Evolutionary conservation across 257 asterid species (phyloP), one percentile per base, ranked within the genome.

Genomic region (Jacaranda copaia): DNA sequence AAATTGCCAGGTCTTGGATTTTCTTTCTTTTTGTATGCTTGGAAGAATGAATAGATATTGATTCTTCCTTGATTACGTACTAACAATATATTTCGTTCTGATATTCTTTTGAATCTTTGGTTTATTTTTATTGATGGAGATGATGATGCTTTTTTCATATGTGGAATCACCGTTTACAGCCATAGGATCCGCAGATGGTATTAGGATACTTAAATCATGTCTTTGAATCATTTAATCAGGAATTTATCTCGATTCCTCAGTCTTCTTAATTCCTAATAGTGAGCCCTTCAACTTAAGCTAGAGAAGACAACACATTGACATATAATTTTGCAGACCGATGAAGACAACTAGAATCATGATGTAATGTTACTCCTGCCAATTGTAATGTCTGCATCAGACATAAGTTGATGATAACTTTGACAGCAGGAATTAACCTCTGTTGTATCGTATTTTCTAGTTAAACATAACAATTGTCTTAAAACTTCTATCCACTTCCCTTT

Each of bases 1-100:
- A 83, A 84, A 65, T 66, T 67, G 40, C 70, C 84, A 71, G 89
- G 89, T 82, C 80, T 64, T 66, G 96, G 94, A 51, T 90, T 89
- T 81, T 81, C 91, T 12, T 81, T 92, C 78, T 72, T 88, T 73
- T 85, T 94, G 80, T 87, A 89, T 87, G 99, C 92, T 70, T 92
- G 96, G 95, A 94, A 88, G 92, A 88, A 80, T 66, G 97, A 94
- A 74, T 94, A 84, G 84, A 19, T 16, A 15, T 40, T 68, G 73
- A 18, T 77, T 53, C 72, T 76, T 83, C 67, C 39, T 56, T 77
- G 36, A 56, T 81, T 78, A 25, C 32, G 2, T 25, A 43, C 66
- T 78, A 52, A 77, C 80, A 8, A 60, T 76, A 69, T 61, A 63
- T 75, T 48, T 39, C 42, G 11, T 61, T 61, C 4, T 15, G 6